Evolutionary conservation across 2,329 filamentous ascomycete genomes (phyloP).

Genomic region (Sarocladium strictum): DNA sequence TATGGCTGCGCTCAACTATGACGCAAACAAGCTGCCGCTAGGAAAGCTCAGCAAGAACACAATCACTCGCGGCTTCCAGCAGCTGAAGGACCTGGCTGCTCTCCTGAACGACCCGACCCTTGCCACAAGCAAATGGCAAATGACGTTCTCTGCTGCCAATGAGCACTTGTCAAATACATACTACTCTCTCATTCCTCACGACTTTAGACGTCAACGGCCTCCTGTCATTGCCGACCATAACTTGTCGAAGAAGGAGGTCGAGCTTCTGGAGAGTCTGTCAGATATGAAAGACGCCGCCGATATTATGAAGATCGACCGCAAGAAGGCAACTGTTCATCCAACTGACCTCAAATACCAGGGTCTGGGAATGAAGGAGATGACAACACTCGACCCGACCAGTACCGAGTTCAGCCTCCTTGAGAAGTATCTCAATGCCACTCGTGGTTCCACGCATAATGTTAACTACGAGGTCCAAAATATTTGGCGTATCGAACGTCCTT

Average conservation of each 20-base stretch:
- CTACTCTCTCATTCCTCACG: conserved; percentile 77
- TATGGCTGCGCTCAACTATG: conserved; percentile 64
- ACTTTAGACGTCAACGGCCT: conserved; percentile 67
- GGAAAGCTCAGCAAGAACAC: conserved; percentile 79
- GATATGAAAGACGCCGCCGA: conserved; percentile 80
- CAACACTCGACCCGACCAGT: conserved; percentile 51
- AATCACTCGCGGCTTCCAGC: conserved; percentile 67
- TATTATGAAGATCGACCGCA: conserved; percentile 63
- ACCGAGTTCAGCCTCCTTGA: conserved; percentile 60
- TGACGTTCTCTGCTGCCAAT: conserved; percentile 33
- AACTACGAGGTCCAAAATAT: conserved; percentile 63
- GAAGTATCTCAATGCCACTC: conserved; percentile 61
- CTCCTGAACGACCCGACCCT: conserved; percentile 51
- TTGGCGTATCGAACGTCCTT: conserved; percentile 73
- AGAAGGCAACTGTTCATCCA: conserved; percentile 49
- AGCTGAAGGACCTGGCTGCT: conserved; percentile 67
- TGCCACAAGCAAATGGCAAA: conserved; percentile 37
- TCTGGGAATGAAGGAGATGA: conserved; percentile 72
- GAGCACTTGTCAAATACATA: conserved; percentile 69
- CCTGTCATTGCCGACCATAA: conserved; percentile 54
- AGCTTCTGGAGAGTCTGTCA: conserved; percentile 71
- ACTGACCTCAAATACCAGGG: conserved; percentile 69
- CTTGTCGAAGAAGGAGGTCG: conserved; percentile 68
- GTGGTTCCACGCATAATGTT: conserved; percentile 59
- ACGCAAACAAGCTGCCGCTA: conserved; percentile 70